A percentile compares a stretch with the other conserved stretches of the same genome.
Conservation (phyloP, 2,329 filamentous ascomycete species). For the Coniochaeta pulveracea region DNA sequence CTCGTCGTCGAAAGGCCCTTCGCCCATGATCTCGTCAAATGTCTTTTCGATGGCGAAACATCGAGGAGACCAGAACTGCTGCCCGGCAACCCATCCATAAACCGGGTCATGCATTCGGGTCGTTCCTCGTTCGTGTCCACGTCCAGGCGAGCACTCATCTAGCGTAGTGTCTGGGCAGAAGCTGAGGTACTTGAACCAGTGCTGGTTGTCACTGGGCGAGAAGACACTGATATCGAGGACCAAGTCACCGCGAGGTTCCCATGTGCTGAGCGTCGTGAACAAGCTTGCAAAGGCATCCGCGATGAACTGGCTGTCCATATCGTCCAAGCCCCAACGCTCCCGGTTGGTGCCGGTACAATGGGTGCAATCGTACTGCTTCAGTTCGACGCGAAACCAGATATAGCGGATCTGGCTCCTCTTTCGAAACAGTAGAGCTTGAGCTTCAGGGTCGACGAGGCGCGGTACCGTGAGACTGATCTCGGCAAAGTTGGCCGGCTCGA, state of each 20-base stretch:
- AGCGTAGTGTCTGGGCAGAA: constrained; percentile 6
- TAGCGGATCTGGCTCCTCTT: constrained; percentile 15
- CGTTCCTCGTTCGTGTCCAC: constrained; percentile 1
- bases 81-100: constrained; percentile 12
- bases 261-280: constrained; percentile 16
- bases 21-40: constrained; percentile 11
- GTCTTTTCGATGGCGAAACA: constrained; percentile 8
- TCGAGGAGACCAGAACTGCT: constrained; percentile 8
- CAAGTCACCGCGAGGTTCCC: constrained; percentile 10
- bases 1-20: constrained; percentile 11
- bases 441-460: constrained; percentile 15
- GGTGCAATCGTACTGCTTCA: constrained; percentile 16
- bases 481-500: constrained; percentile 17
- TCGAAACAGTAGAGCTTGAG: constrained; percentile 13
- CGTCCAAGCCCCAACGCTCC: constrained; percentile 4
- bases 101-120: constrained; percentile 4
- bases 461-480: constrained; percentile 17
- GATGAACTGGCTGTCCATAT: constrained; percentile 7
- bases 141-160: neutral
- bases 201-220: constrained; percentile 16
- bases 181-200: constrained; percentile 18
- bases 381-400: constrained; percentile 18
- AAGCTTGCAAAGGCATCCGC: constrained; percentile 10
- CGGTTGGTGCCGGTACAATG: constrained; percentile 5
- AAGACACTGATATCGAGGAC: constrained; percentile 18